A percentile compares a stretch with the other conserved stretches of the same genome.
These are phyloP conservation scores for Amanita phalloides DNA, from an alignment of 768 basidiomycete genomes.

Conservation along the genomic window DNA sequence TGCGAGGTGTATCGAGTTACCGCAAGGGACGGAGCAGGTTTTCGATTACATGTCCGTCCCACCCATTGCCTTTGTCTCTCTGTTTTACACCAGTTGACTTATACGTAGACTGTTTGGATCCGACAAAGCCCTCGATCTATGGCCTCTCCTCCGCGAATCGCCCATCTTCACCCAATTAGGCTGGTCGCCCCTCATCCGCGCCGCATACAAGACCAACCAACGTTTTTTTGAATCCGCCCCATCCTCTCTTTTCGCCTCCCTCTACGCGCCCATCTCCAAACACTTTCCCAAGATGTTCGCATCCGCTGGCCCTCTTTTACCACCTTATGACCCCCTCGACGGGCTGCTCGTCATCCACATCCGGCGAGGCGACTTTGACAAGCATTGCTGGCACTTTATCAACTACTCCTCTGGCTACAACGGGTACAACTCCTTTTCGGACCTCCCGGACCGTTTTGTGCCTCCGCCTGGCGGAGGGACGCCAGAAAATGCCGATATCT, in stretches of 20 bases:
- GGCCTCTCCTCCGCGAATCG: conserved; percentile 10
- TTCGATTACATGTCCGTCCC: conserved; percentile 6
- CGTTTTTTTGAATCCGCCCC: conserved; percentile 2
- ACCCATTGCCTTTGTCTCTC: neutral
- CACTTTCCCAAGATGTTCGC: neutral
- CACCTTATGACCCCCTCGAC: neutral
- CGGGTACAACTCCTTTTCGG: conserved; percentile 10
- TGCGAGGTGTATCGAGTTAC: conserved; percentile 9
- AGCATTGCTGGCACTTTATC: conserved; percentile 8
- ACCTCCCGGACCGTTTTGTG: conserved; percentile 9
- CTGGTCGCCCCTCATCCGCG: conserved; percentile 11
- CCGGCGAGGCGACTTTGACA: conserved; percentile 12
- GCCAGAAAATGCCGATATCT: conserved; percentile 19
- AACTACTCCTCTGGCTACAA: conserved; percentile 8
- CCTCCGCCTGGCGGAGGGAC: neutral
- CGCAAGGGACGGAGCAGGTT: neutral
- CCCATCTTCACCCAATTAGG: conserved; percentile 8
- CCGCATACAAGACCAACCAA: conserved; percentile 7
- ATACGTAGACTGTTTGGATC: conserved; percentile 9
- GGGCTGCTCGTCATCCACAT: conserved; percentile 10
- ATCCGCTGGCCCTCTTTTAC: neutral
- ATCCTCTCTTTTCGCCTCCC: neutral
- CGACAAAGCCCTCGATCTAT: conserved; percentile 7
- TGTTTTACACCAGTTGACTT: neutral
- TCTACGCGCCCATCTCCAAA: neutral